Evolutionary conservation across 257 asterid genomes (phyloP), one percentile per base, ranked within the genome.

Genomic region (Salvia hispanica): DNA sequence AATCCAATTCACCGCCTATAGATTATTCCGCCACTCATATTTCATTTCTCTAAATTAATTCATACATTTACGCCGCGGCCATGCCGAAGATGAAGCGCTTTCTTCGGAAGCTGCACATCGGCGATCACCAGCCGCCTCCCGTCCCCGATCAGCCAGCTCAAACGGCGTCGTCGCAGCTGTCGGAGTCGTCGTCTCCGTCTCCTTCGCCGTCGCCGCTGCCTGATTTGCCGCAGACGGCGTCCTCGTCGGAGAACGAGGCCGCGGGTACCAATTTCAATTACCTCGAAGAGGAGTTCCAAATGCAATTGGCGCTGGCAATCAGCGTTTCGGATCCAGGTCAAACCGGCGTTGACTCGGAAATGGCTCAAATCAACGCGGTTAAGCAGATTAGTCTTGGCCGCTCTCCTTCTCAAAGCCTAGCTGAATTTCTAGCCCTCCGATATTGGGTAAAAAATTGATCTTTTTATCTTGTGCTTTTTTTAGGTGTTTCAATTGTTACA

Each of bases 81-180:
- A 88, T 88, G 97, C 86, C 96, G 65, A 91, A 85, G 82, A 78
- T 91, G 95, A 91, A 88, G 73, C 95, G 85, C 85, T 79, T 91
- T 54, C 87, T 91, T 74, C 83, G 97, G 51, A 91, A 86, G 88
- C 86, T 91, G 71, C 97, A 91, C 82, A 86, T 91, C 81, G 91
- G 96, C 61, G 83, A 80, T 77, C 82, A 82, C 68, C 63, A 72
- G 2, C 71, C 69, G 69, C 67, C 78, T 4, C 53, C 79, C 48
- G 60, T 60, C 7, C 77, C 43, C 44, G 86, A 81, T 62, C 81
- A 80, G 8, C 66, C 86, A 14, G 74, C 79, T 25, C 81, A 72
- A 46, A 60, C 80, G 67, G 18, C 77, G 72, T 21, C 76, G 78
- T 44, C 77, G 31, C 31, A 25, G 31, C 31, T 25, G 31, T 25